Percentiles rank a stretch among this genome's conserved stretches.
Evolutionary conservation across 371 early-diverging fungal species (phyloP).

Genomic region (Rhizopus microsporus): DNA sequence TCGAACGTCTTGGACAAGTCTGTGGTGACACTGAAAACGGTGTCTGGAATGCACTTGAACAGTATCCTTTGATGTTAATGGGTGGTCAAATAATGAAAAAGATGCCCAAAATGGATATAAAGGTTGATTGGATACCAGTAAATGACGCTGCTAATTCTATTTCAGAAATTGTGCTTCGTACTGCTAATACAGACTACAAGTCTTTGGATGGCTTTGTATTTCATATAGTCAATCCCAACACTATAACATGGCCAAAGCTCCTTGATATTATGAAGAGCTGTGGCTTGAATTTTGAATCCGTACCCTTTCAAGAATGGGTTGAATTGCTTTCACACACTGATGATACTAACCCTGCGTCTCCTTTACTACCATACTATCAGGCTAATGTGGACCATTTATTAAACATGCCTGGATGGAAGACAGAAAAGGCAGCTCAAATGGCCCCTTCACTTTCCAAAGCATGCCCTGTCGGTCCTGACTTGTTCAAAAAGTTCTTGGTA

Average conservation of each 20-base stretch:
- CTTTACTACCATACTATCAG: slow-evolving; percentile 33
- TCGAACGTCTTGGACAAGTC: slow-evolving; percentile 45
- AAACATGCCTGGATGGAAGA: slow-evolving; percentile 20
- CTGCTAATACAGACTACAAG: slow-evolving; percentile 6
- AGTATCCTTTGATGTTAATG: slow-evolving; percentile 33
- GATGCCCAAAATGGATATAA: slow-evolving; percentile 28
- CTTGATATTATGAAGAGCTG: slow-evolving; percentile 23
- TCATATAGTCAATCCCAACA: slow-evolving; percentile 40
- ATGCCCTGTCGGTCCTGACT: neutral
- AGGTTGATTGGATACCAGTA: slow-evolving; percentile 42
- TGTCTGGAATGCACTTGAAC: slow-evolving; percentile 42
- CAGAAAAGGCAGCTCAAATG: slow-evolving; percentile 8
- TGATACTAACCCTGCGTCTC: slow-evolving; percentile 33
- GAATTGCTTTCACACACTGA: slow-evolving; percentile 21
- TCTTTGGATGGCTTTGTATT: slow-evolving; percentile 9
- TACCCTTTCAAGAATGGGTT: slow-evolving; percentile 32
- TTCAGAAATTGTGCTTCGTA: slow-evolving; percentile 34
- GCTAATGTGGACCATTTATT: slow-evolving; percentile 9
- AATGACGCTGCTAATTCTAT: slow-evolving; percentile 35
- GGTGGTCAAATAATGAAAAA: slow-evolving; percentile 16
- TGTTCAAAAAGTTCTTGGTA: slow-evolving; percentile 7
- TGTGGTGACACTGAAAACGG: slow-evolving; percentile 39
- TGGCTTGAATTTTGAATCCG: slow-evolving; percentile 35
- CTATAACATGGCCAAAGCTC: slow-evolving; percentile 26
- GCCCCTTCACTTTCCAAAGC: neutral